Conservation (phyloP, 1,284 basidiomycete genomes). For the Gastroboletus turbinatus region DNA sequence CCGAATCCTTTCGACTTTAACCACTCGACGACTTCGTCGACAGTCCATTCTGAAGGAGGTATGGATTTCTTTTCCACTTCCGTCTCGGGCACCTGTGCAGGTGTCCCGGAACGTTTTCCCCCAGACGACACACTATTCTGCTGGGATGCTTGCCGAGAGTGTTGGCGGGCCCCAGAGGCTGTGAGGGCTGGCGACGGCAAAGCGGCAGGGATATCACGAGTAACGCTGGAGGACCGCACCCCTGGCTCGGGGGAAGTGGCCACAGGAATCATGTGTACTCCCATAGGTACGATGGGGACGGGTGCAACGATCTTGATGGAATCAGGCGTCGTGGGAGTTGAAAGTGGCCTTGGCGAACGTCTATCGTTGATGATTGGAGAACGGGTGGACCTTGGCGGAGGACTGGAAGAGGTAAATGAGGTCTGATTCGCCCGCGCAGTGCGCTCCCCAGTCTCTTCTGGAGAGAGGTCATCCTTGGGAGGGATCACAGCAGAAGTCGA, state of each 20-base stretch:
- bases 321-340: conserved; percentile 19
- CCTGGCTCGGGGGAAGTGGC: conserved; percentile 15
- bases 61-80: conserved; percentile 16
- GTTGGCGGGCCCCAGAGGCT: conserved; percentile 28
- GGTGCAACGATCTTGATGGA: conserved; percentile 19
- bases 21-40: conserved; percentile 92
- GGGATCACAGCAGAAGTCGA: conserved; percentile 20
- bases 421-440: conserved; percentile 45
- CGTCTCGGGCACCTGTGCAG: conserved; percentile 6
- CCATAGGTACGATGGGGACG: conserved; percentile 22
- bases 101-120: conserved; percentile 10
- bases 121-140: conserved; percentile 34
- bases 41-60: conserved; percentile 77
- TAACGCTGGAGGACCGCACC: conserved; percentile 12
- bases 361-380: conserved; percentile 21
- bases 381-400: conserved; percentile 24
- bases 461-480: conserved; percentile 30
- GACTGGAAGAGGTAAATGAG: conserved; percentile 38
- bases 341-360: conserved; percentile 20
- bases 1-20: conserved; percentile 84
- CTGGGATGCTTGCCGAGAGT: conserved; percentile 33
- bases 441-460: conserved; percentile 37
- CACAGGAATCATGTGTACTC: conserved; percentile 9
- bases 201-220: conserved; percentile 21
- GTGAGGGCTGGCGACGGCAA: conserved; percentile 43